These are phyloP conservation scores for Salvia hispanica DNA, from an alignment of 257 asterid genomes.

Conservation along the genomic window DNA sequence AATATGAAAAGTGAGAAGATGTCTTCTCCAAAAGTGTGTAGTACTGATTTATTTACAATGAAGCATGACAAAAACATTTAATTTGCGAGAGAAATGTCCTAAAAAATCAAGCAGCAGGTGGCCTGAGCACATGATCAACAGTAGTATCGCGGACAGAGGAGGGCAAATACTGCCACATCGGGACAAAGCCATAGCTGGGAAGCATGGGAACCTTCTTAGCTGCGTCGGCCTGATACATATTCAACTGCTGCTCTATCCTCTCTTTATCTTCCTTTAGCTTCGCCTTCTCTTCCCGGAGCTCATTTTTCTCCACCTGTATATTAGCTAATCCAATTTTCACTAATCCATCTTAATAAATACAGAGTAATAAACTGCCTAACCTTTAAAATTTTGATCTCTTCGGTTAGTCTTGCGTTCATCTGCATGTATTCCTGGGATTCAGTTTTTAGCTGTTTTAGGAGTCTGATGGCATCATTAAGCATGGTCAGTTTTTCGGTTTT, in stretches of 20 bases:
- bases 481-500: slow-evolving; percentile 74
- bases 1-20: background rate
- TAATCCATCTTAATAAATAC: too few species aligned
- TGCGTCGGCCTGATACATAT: slow-evolving; percentile 47
- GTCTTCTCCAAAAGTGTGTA: background rate
- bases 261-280: slow-evolving; percentile 64
- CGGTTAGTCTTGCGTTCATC: slow-evolving; percentile 59
- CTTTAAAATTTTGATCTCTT: slow-evolving; percentile 76
- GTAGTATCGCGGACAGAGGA: slow-evolving; percentile 63
- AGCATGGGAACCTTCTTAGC: slow-evolving; percentile 60
- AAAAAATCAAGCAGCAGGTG: slow-evolving; percentile 73
- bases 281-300: slow-evolving; percentile 76
- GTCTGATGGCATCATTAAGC: slow-evolving; percentile 71
- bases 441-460: slow-evolving; percentile 55
- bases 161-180: slow-evolving; percentile 85
- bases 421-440: slow-evolving; percentile 59
- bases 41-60: slow-evolving; percentile 27
- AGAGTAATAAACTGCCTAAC: slow-evolving; percentile 32
- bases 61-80: background rate
- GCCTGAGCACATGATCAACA: slow-evolving; percentile 68
- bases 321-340: background rate
- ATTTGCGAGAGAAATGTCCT: slow-evolving; percentile 10
- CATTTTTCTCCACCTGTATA: slow-evolving; percentile 69
- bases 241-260: slow-evolving; percentile 68
- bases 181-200: slow-evolving; percentile 67